These are phyloP conservation scores for Chenopodium berlandieri DNA, from an alignment of 148 eudicot species.

Conservation along the genomic window DNA sequence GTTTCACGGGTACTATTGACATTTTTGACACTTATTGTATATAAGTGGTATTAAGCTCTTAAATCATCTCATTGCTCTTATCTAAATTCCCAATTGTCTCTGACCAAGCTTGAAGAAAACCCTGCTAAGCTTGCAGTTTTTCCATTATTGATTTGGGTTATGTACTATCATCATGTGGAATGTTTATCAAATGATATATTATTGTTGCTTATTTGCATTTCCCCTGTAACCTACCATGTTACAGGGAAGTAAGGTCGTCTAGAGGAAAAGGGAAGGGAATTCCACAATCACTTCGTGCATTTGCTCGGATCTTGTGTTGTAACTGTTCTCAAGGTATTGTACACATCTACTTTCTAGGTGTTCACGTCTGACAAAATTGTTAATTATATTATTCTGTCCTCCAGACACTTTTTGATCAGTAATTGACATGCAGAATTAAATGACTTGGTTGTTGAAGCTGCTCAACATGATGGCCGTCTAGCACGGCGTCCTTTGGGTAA, in stretches of 20 bases:
- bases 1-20: neutral
- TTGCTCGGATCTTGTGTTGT: constrained; percentile 66
- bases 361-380: neutral
- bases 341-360: neutral
- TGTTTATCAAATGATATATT: neutral
- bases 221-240: neutral
- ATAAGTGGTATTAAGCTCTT: neutral
- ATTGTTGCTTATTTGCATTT: neutral
- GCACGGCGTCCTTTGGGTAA: constrained; percentile 62
- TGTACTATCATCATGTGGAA: neutral
- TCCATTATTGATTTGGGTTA: neutral
- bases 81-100: neutral
- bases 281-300: constrained; percentile 83
- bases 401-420: constrained; percentile 6
- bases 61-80: neutral
- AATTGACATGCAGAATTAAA: constrained; percentile 47
- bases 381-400: constrained; percentile 1
- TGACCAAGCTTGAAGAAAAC: neutral
- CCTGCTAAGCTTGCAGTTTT: neutral
- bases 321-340: constrained; percentile 60
- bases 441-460: constrained; percentile 59
- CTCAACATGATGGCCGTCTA: constrained; percentile 65
- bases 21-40: neutral
- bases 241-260: constrained; percentile 57
- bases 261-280: constrained; percentile 76